Conservation (phyloP, 2,329 filamentous ascomycete species). For the Juglanconis sp. region DNA sequence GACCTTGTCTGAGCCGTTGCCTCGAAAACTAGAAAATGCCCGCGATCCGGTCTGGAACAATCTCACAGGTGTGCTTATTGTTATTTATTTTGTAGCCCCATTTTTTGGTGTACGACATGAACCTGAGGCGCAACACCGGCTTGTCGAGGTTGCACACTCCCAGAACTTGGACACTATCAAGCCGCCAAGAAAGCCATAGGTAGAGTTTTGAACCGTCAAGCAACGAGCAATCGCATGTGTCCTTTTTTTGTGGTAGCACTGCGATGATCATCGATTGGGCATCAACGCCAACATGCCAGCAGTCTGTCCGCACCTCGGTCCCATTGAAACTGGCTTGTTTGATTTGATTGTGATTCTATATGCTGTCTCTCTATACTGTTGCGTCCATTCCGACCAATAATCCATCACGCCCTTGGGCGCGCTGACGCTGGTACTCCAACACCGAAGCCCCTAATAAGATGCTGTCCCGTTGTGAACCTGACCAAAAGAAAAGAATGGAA, state of each 20-base stretch:
- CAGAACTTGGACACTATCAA: slow-evolving; percentile 7
- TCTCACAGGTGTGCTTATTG: no score
- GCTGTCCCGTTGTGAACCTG: no score
- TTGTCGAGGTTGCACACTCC: background rate
- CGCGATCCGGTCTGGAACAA: no score
- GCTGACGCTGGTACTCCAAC: no score
- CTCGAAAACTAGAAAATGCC: no score
- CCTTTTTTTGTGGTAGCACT: background rate
- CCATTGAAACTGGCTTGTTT: background rate
- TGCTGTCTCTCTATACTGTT: background rate
- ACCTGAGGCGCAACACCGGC: background rate
- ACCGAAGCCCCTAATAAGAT: background rate
- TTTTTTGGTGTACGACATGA: no score
- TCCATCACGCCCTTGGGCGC: no score
- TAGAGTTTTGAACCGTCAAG: background rate
- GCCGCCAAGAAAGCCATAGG: slow-evolving; percentile 8
- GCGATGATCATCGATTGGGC: background rate
- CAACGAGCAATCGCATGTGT: background rate
- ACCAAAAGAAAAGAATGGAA: no score
- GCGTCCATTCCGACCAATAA: no score
- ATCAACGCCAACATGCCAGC: background rate
- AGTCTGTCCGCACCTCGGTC: background rate
- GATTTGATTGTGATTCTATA: background rate
- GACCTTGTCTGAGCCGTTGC: background rate
- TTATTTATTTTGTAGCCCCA: no score